Conservation (phyloP, 306 rosid species). For the Mimosa pudica region DNA sequence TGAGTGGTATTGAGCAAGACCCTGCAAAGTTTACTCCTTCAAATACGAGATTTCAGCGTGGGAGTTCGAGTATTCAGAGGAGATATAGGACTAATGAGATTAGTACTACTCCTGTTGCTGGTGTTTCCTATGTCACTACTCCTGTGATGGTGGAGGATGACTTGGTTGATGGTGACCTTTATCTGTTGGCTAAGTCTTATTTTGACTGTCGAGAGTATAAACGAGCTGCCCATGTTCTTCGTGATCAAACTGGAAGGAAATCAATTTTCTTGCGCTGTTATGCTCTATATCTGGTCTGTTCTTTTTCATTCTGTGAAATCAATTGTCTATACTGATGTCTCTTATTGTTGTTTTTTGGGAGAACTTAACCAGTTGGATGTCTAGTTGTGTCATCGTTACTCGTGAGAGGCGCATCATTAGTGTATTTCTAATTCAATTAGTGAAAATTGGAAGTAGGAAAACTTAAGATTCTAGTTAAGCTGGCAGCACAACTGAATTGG, state of each 20-base stretch:
- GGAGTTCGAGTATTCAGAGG: slow-evolving; percentile 93
- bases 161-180: slow-evolving; percentile 71
- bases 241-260: slow-evolving; percentile 76
- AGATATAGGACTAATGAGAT: slow-evolving; percentile 69
- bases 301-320: slow-evolving; percentile 10
- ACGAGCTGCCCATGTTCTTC: slow-evolving; percentile 88
- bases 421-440: slow-evolving; percentile 6
- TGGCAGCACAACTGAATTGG: not conserved
- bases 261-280: slow-evolving; percentile 80
- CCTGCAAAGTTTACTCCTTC: slow-evolving; percentile 92
- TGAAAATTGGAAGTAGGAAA: slow-evolving; percentile 10
- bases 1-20: slow-evolving; percentile 87
- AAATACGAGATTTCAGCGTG: slow-evolving; percentile 91
- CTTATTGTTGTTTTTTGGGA: not conserved
- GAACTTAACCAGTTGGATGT: slow-evolving; percentile 1
- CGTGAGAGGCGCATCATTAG: not conserved
- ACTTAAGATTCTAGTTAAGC: not conserved
- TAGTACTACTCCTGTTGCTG: slow-evolving; percentile 60
- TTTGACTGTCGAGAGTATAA: slow-evolving; percentile 88
- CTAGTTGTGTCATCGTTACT: not conserved
- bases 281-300: slow-evolving; percentile 78
- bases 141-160: slow-evolving; percentile 97
- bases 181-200: slow-evolving; percentile 86
- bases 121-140: slow-evolving; percentile 81
- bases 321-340: not conserved